phyloP scores from a whole-genome alignment of 352 stramenopile genomes.

The Pythium brassicae region DNA sequence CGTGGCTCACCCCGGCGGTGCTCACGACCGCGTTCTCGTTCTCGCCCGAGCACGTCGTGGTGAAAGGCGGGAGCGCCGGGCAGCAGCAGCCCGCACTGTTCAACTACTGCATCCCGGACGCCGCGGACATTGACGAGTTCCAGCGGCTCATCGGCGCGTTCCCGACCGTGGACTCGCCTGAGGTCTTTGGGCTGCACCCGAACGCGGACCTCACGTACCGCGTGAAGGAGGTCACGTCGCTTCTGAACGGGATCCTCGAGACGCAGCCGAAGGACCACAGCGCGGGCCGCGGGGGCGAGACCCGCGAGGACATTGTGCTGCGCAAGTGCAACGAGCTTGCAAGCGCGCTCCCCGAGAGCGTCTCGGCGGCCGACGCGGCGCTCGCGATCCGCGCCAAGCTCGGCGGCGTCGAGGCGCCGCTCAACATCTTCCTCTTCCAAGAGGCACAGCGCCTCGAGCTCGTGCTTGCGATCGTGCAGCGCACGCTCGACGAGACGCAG shows the following conservation, averaged over 20 bases:
- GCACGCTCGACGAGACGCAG: slow-evolving; percentile 47
- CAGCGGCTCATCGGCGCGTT: slow-evolving; percentile 58
- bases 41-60: slow-evolving; percentile 48
- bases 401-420: slow-evolving; percentile 58
- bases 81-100: slow-evolving; percentile 29
- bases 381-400: slow-evolving; percentile 43
- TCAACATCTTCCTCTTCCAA: slow-evolving; percentile 79
- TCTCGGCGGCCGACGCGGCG: slow-evolving; percentile 39
- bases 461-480: slow-evolving; percentile 48
- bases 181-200: slow-evolving; percentile 77
- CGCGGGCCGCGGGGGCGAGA: slow-evolving; percentile 26
- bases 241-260: slow-evolving; percentile 60
- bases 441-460: slow-evolving; percentile 62
- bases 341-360: slow-evolving; percentile 36
- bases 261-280: slow-evolving; percentile 62
- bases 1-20: slow-evolving; percentile 65
- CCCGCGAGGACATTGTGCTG: slow-evolving; percentile 56
- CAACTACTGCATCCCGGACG: slow-evolving; percentile 40
- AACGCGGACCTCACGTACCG: slow-evolving; percentile 79
- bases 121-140: slow-evolving; percentile 50
- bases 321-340: slow-evolving; percentile 57
- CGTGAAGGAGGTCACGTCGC: slow-evolving; percentile 64
- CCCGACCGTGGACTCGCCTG: slow-evolving; percentile 69
- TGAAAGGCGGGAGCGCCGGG: slow-evolving; percentile 4
- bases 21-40: slow-evolving; percentile 64